Base-by-base conservation (phyloP, 1,139 yeast species). In the Protomyces inundatus region DNA sequence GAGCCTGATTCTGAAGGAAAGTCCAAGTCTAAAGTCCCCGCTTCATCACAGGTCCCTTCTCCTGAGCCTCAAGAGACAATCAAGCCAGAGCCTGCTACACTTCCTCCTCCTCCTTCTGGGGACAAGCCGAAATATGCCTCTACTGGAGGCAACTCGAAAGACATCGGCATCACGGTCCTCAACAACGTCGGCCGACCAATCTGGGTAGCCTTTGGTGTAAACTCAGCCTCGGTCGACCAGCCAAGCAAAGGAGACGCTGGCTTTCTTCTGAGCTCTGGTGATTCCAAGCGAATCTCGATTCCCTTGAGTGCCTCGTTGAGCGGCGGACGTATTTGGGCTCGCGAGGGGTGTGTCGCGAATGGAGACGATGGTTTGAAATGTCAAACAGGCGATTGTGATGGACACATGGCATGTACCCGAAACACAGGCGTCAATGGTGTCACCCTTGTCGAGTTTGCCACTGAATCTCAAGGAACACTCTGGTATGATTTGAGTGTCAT, bases 401-500 rank as follows among this genome's bases (percentile, higher is more conserved):
- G 30, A 5, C 4, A 16, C 32, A 33, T 36, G 45, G 7, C 40
- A 23, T 51, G 56, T 23, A 51, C 30, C 23, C 30, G 33, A 34
- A 40, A 48, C 52, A 51, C 56, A 5, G 62, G 56, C 10, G 52
- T 52, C 56, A 6, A 5, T 4, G 56, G 62, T 7, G 62, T 52
- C 45, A 52, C 62, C n/a, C 56, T 58, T 6, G 62, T 56, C 10
- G 62, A 58, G 56, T 39, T 58, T 45, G 40, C 62, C 52, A 40
- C 33, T 34, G 39, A 51, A 14, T 51, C 53, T 16, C 39, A 34
- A 42, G 56, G 10, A 40, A 33, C 12, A 36, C 39, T 55, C 53
- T 58, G 53, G 36, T 58, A 58, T 56, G 40, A 58, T 52, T 33
- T 51, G 52, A 51, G 56, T n/a, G 42, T 58, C 45, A 10, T 58